Base-by-base conservation (phyloP, 768 basidiomycete genomes). In the Jaapia argillacea region DNA sequence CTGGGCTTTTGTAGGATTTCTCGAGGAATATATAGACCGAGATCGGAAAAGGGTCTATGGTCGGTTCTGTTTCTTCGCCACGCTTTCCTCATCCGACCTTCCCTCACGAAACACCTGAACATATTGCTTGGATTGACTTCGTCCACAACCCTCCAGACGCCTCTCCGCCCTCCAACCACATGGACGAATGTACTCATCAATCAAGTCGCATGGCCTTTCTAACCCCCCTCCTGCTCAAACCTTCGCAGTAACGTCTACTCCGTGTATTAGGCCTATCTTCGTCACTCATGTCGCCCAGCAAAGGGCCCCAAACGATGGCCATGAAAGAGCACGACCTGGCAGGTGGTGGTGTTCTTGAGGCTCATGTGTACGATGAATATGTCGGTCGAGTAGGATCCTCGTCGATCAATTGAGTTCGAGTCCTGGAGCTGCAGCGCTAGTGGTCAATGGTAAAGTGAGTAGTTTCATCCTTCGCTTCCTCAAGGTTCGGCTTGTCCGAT, bases 111-210 rank as follows among this genome's bases (percentile, higher is more conserved):
- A n/a, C n/a, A n/a, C n/a, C n/a, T n/a, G n/a, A n/a, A n/a, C n/a
- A n/a, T 6, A 79, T 90, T 24, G 42, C 89, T 16, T 69, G 80
- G 0, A 85, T 93, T n/a, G n/a, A n/a, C n/a, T n/a, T n/a, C n/a
- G n/a, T n/a, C n/a, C n/a, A n/a, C n/a, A n/a, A n/a, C n/a, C 58
- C 63, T 93, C 24, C 89, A 91, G 58, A 81, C 85, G 46, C 81
- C 88, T n/a, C n/a, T n/a, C n/a, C n/a, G n/a, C n/a, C n/a, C n/a
- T n/a, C n/a, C n/a, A n/a, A n/a, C n/a, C n/a, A n/a, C n/a, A n/a
- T n/a, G n/a, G n/a, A n/a, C n/a, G n/a, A n/a, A n/a, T n/a, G n/a
- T n/a, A n/a, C n/a, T n/a, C 48, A 56, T 1, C 55, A 83, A 6
- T 58, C 67, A 0, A 65, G 67, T n/a, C n/a, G n/a, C n/a, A n/a